Evolutionary conservation across 768 basidiomycete genomes (phyloP), one percentile per base, ranked within the genome.

Genomic region (Gymnopilus junonius): DNA sequence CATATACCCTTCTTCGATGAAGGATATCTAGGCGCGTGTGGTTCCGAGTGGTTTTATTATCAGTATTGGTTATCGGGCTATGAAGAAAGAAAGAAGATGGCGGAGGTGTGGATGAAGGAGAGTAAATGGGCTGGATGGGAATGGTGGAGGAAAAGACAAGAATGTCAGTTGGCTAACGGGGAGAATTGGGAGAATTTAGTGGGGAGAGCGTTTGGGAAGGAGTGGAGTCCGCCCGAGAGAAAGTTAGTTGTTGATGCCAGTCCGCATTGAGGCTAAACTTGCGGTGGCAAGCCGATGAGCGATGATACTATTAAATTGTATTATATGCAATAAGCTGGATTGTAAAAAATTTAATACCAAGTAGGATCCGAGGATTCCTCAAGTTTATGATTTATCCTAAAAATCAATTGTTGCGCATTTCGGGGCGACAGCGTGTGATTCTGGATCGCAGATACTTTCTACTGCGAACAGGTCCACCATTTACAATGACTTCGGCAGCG

Each of bases 21-120:
- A 20, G 48, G 32, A 20, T 59, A 67, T 31, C 74, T 80, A 3
- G 82, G 82, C 7, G 69, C 69, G 31, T 84, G 83, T 50, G 79
- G 81, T 17, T 55, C 67, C 0, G 70, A 74, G 17, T 82, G 82
- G 81, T 83, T 74, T 48, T 85, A 85, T 61, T 85, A 84, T 63
- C 79, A 84, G 57, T 87, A 79, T 69, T 86, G 76, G 73, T 68
- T 85, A 3, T 79, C 82, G 1, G 63, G 68, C 8, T 68, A 51
- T 74, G 74, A 74, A 55, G 72, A 7, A 43, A 56, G 14, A 59
- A 58, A 42, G 68, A 8, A 37, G 57, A 11, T 72, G 71, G 69
- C 39, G 56, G 7, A 60, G 61, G 45, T 76, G 72, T 71, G 63
- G 66, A 10, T 77, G 74, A 74, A 76, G 74, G 76, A 67, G n/a